phyloP scores from a whole-genome alignment of 2,329 filamentous ascomycete species.

The Stylonectria norvegica region DNA sequence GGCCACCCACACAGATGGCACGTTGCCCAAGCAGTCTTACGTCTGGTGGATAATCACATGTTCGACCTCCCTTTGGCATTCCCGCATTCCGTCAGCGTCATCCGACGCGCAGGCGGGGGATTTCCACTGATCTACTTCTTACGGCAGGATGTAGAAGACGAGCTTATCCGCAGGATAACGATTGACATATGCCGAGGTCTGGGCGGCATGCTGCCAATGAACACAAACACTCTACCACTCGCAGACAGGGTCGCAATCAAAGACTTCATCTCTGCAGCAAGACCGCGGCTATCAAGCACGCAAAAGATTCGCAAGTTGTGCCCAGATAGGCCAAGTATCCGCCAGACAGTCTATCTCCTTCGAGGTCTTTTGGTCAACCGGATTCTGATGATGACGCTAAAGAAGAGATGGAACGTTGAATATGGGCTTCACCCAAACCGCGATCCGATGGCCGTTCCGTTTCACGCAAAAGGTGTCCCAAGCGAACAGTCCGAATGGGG shows the following conservation, averaged over 20 bases:
- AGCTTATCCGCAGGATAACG: conserved; percentile 31
- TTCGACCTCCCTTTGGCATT: conserved; percentile 34
- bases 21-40: conserved; percentile 40
- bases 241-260: conserved; percentile 25
- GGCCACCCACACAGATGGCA: conserved; percentile 54
- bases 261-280: conserved; percentile 19
- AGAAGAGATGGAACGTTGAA: conserved; percentile 65
- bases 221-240: conserved; percentile 12
- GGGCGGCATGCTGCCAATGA: conserved; percentile 22
- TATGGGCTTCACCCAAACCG: conserved; percentile 58
- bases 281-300: conserved; percentile 9
- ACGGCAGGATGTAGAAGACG: conserved; percentile 43
- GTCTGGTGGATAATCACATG: conserved; percentile 40
- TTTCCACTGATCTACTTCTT: conserved; percentile 55
- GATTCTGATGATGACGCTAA: conserved; percentile 57
- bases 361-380: conserved; percentile 60
- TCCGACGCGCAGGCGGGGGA: conserved; percentile 14
- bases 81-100: conserved; percentile 37
- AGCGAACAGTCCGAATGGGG: conserved; percentile 63
- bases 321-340: conserved; percentile 20
- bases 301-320: conserved; percentile 14
- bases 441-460: conserved; percentile 57
- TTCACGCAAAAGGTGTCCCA: conserved; percentile 48
- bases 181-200: conserved; percentile 19
- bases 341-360: conserved; percentile 48